phyloP scores from a whole-genome alignment of 345 rosid genomes.

The Microcos paniculata region DNA sequence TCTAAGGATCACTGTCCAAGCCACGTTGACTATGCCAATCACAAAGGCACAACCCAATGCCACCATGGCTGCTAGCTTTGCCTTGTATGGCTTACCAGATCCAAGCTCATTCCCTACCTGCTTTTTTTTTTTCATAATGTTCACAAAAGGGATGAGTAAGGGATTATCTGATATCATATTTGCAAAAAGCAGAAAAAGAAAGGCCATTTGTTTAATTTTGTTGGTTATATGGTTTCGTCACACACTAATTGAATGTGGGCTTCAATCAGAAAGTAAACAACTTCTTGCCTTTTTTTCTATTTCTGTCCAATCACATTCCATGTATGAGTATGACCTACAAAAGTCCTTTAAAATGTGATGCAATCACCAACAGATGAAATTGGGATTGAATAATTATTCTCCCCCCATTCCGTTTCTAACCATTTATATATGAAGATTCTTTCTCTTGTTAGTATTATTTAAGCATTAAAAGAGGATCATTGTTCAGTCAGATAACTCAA shows the following conservation, averaged over 20 bases:
- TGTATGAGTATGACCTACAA: conserved; percentile 14
- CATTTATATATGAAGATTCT: neutral
- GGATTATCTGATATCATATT: conserved; percentile 14
- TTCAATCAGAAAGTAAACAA: conserved; percentile 15
- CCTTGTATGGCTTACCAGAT: conserved; percentile 84
- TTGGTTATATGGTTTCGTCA: conserved; percentile 22
- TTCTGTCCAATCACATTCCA: conserved; percentile 39
- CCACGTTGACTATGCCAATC: conserved; percentile 67
- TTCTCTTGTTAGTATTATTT: neutral
- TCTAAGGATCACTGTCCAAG: conserved; percentile 71
- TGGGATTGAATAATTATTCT: neutral
- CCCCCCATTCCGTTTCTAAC: neutral
- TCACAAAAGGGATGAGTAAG: neutral
- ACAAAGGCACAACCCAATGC: conserved; percentile 83
- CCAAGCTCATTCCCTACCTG: conserved; percentile 99
- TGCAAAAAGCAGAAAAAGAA: conserved; percentile 22
- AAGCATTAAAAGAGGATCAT: neutral
- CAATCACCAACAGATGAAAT: conserved; percentile 22
- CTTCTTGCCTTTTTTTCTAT: conserved; percentile 16
- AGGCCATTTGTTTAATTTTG: conserved; percentile 17
- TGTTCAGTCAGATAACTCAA: neutral
- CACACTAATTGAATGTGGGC: conserved; percentile 21
- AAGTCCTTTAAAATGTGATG: conserved; percentile 29
- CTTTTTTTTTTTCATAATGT: neutral
- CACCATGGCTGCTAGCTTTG: conserved; percentile 77